These are phyloP conservation scores for Nannochloropsis salina DNA, from an alignment of 108 stramenopile genomes.

Conservation along the genomic window DNA sequence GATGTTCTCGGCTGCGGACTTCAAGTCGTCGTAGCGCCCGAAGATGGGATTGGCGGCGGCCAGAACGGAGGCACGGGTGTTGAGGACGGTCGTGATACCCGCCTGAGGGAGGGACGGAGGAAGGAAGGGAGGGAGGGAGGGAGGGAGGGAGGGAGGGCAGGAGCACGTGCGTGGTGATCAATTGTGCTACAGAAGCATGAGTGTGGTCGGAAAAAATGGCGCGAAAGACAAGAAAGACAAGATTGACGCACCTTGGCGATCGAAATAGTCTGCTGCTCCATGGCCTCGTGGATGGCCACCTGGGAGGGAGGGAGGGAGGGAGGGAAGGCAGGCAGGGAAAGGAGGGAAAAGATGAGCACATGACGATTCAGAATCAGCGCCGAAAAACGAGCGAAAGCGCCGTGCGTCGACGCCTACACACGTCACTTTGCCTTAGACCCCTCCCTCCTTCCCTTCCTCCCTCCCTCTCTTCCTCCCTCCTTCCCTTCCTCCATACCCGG, in stretches of 20 bases:
- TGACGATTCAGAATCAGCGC: background rate
- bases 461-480: background rate
- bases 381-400: background rate
- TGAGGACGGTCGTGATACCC: slow-evolving; percentile 95
- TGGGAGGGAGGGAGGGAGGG: background rate
- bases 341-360: background rate
- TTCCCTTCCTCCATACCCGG: background rate
- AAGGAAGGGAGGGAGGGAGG: background rate
- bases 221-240: background rate
- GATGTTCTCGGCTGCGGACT: slow-evolving; percentile 91
- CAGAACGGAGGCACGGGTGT: slow-evolving; percentile 77
- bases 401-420: too few relatives aligned
- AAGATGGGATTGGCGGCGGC: slow-evolving; percentile 99
- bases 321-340: background rate
- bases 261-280: slow-evolving; percentile 99
- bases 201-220: background rate
- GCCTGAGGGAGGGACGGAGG: slow-evolving; percentile 46
- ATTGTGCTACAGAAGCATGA: background rate
- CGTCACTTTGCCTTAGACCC: too few relatives aligned
- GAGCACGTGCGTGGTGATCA: background rate
- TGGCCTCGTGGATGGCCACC: slow-evolving; percentile 67
- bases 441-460: too few relatives aligned
- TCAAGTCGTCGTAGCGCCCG: slow-evolving; percentile 94
- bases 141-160: background rate
- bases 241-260: slow-evolving; percentile 69